These are phyloP conservation scores for Acorus gramineus DNA, from an alignment of 106 monocot genomes.

Conservation along the genomic window DNA sequence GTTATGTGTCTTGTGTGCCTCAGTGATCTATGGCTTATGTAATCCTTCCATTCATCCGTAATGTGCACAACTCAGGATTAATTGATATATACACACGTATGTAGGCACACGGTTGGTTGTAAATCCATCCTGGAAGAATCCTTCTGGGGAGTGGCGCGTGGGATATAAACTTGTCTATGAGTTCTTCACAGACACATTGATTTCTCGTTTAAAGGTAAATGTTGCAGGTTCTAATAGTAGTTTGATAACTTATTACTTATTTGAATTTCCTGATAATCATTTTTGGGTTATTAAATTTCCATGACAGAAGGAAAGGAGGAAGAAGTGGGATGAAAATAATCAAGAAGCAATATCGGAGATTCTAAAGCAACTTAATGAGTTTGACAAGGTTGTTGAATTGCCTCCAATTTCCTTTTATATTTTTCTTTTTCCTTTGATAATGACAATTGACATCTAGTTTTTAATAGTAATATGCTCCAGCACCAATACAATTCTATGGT, in stretches of 20 bases:
- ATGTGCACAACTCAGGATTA: too few relatives aligned
- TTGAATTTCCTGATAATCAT: too few relatives aligned
- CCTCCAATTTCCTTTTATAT: not conserved
- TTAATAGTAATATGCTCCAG: too few relatives aligned
- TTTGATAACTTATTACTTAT: too few relatives aligned
- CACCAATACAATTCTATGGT: too few relatives aligned
- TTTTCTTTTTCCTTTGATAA: not conserved
- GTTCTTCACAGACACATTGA: conserved; percentile 68
- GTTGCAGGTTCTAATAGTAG: not conserved
- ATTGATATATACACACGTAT: too few relatives aligned
- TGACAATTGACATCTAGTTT: too few relatives aligned
- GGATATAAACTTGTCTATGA: conserved; percentile 93
- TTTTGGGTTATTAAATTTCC: not conserved
- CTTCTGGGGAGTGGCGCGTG: conserved; percentile 94
- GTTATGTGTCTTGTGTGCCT: too few relatives aligned
- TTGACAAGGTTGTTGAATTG: conserved; percentile 55
- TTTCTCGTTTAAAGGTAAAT: conserved; percentile 69
- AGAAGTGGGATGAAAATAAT: conserved; percentile 89
- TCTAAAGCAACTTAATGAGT: conserved; percentile 70
- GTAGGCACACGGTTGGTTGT: conserved; percentile 43
- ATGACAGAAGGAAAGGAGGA: conserved; percentile 84
- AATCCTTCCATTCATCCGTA: too few relatives aligned
- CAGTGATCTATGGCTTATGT: too few relatives aligned
- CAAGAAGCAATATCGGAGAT: conserved; percentile 86
- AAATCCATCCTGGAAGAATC: conserved; percentile 90